Base-by-base conservation (phyloP, 2,329 filamentous ascomycete species). In the Nothopassalora personata region DNA sequence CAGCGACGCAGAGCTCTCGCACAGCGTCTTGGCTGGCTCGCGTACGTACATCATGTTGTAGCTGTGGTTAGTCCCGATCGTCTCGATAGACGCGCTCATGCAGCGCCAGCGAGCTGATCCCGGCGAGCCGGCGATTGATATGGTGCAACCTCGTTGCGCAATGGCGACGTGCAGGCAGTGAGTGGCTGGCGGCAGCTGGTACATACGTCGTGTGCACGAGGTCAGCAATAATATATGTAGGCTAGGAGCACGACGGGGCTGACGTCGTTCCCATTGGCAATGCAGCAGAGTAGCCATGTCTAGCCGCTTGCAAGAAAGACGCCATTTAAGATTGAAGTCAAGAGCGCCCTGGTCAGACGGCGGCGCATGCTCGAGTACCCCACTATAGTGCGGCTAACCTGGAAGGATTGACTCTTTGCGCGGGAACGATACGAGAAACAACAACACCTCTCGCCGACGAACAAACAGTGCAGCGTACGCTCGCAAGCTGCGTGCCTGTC, bases 81-180 rank as follows among this genome's bases (percentile, higher is more conserved):
- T 43, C 4, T 43, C 10, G 19, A 49, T 19, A 49, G 46, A 49
- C 46, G 46, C 19, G 46, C 19, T 31, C 23, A 49, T 49, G 46
- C 46, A n/a, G 46, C 46, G 46, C 19, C 19, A 13, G 56, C 56
- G 34, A 53, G 48, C 56, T 53, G 36, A 33, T 34, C 36, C 49
- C 49, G 50, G 48, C 23, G 48, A 47, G 33, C 49, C 39, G 36
- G 56, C 49, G 56, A 30, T 49, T 28, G 19, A 15, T 28, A 51
- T 34, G 55, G 15, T 46, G 30, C 43, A 23, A 15, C 13, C 33
- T 15, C 34, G 36, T 47, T 30, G 55, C 8, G 28, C 30, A 8
- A 45, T 18, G 45, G 23, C 47, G 36, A 34, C 13, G 39, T 34
- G 31, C 53, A 49, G 11, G 19, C 28, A 27, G 46, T 49, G 46